A percentile compares a stretch with the other conserved stretches of the same genome.
phyloP scores from a whole-genome alignment of 2,329 filamentous ascomycete species.

The Parastagonospora nodorum region DNA sequence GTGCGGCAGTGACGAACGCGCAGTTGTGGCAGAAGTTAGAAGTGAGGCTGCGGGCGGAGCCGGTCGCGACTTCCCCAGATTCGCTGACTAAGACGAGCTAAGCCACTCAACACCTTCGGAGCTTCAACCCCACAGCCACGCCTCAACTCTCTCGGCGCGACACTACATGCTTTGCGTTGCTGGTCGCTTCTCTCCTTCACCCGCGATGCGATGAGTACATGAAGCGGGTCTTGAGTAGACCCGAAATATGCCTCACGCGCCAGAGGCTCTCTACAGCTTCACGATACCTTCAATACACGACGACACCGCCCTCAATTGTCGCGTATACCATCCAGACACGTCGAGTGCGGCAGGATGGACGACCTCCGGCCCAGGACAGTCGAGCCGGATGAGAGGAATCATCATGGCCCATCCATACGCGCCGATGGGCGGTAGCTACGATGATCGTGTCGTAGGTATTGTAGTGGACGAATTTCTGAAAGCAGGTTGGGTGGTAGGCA shows the following conservation, averaged over 20 bases:
- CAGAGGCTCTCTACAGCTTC: conserved; percentile 60
- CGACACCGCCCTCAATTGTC: conserved; percentile 74
- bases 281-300: conserved; percentile 86
- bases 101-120: background rate
- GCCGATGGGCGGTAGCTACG: conserved; percentile 80
- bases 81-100: conserved; percentile 1
- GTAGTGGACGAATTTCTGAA: conserved; percentile 68
- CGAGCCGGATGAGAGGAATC: conserved; percentile 56
- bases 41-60: background rate
- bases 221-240: conserved; percentile 27
- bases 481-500: conserved; percentile 75
- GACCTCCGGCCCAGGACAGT: background rate
- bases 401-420: conserved; percentile 91
- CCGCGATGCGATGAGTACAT: conserved; percentile 30
- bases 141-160: background rate
- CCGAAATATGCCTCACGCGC: conserved; percentile 27
- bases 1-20: background rate
- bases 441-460: conserved; percentile 78
- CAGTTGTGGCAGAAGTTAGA: background rate
- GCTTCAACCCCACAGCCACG: background rate
- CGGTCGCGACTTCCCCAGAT: background rate
- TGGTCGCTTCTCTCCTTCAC: background rate
- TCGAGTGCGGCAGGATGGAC: conserved; percentile 20
- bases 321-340: conserved; percentile 69
- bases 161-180: background rate